These are phyloP conservation scores for Hypoxylon sp. DNA, from an alignment of 2,329 filamentous ascomycete genomes.

Conservation along the genomic window DNA sequence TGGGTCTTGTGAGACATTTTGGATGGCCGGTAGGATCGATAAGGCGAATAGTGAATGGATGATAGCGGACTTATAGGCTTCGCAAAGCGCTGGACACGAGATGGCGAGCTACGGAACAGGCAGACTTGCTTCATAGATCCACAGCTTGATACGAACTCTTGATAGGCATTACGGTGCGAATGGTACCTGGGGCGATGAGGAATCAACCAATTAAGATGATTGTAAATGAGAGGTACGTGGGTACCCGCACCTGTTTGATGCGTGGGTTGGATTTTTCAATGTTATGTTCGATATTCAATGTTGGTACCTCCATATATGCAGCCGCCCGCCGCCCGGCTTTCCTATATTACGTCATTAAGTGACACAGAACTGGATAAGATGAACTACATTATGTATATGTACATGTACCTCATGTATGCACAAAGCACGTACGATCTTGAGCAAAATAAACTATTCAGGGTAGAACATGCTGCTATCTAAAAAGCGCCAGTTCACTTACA, in stretches of 20 bases:
- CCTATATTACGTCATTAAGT: conserved; percentile 3
- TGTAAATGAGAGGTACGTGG: background rate
- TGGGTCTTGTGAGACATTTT: conserved; percentile 59
- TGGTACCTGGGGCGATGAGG: background rate
- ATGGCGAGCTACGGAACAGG: background rate
- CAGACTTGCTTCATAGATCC: conserved; percentile 15
- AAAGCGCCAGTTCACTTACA: too few species aligned
- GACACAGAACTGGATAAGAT: background rate
- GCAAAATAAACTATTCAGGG: background rate
- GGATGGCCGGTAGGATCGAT: conserved; percentile 33
- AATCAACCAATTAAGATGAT: background rate
- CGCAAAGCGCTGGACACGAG: conserved; percentile 1
- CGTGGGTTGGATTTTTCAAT: too few species aligned
- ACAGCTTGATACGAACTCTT: background rate
- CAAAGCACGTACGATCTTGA: background rate
- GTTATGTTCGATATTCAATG: too few species aligned
- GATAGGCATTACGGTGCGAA: background rate
- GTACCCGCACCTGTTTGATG: background rate
- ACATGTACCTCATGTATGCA: background rate
- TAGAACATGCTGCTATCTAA: too few species aligned
- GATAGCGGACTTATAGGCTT: background rate
- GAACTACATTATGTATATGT: too few species aligned
- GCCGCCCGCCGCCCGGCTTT: background rate
- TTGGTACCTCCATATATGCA: background rate
- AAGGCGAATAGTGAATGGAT: background rate